phyloP scores from a whole-genome alignment of 306 rosid genomes.

The Herpetospermum pedunculosum region DNA sequence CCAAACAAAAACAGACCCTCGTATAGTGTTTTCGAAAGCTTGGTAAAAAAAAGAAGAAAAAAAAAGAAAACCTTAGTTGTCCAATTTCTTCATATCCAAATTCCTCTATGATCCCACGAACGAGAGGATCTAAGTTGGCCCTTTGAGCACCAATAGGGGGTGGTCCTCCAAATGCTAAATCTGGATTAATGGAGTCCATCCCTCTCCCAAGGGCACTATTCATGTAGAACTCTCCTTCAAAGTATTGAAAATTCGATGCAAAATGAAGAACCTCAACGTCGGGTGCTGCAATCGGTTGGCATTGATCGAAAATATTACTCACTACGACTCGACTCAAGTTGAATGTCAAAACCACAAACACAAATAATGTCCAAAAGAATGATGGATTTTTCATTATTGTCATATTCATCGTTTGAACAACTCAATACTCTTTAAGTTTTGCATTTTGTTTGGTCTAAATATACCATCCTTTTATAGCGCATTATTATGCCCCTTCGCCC shows the following conservation, averaged over 20 bases:
- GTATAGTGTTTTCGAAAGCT: no score
- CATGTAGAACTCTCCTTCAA: constrained; percentile 1
- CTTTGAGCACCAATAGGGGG: constrained; percentile 15
- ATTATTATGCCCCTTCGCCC: neutral
- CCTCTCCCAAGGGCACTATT: neutral
- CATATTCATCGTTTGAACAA: neutral
- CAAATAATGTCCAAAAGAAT: neutral
- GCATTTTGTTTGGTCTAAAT: neutral
- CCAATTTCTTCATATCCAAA: constrained; percentile 28
- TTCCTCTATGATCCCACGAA: constrained; percentile 11
- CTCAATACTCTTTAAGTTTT: neutral
- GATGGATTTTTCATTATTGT: neutral
- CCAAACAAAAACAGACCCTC: no score
- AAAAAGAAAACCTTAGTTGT: constrained; percentile 22
- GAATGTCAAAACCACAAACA: neutral
- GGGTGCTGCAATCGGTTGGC: neutral
- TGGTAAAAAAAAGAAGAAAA: no score
- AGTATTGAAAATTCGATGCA: neutral
- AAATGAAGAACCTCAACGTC: neutral
- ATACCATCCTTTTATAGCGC: neutral
- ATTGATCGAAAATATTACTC: neutral
- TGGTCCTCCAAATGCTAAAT: constrained; percentile 16
- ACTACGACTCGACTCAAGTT: neutral
- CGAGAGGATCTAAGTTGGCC: constrained; percentile 16
- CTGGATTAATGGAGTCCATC: neutral